These are phyloP conservation scores for Dalbergia cultrata DNA, from an alignment of 306 rosid genomes.

Conservation along the genomic window DNA sequence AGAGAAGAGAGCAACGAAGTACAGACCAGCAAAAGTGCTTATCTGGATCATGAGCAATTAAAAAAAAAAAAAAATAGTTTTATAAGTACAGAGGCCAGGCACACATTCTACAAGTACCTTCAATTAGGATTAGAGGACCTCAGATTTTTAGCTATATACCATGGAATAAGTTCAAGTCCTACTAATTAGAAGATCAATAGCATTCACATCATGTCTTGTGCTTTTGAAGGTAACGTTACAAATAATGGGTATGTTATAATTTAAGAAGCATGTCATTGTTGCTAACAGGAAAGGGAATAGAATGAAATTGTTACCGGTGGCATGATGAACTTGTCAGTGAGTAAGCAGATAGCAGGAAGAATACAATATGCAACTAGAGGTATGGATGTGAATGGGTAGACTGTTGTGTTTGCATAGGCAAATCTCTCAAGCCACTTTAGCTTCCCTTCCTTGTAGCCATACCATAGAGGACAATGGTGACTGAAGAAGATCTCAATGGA, in stretches of 20 bases:
- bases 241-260: slow-evolving; percentile 13
- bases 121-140: slow-evolving; percentile 21
- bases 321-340: slow-evolving; percentile 98
- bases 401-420: slow-evolving; percentile 90
- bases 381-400: slow-evolving; percentile 94
- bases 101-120: slow-evolving; percentile 35
- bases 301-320: slow-evolving; percentile 72
- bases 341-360: slow-evolving; percentile 94
- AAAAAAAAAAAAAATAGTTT: not conserved
- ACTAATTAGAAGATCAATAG: slow-evolving; percentile 7
- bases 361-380: slow-evolving; percentile 91
- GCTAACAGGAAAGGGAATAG: not conserved
- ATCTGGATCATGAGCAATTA: slow-evolving; percentile 65
- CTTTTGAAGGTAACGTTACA: slow-evolving; percentile 32
- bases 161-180: not conserved
- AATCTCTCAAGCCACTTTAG: slow-evolving; percentile 98
- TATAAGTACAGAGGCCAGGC: slow-evolving; percentile 28
- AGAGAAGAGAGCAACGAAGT: slow-evolving; percentile 80
- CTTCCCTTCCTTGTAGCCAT: slow-evolving; percentile 90
- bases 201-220: slow-evolving; percentile 35
- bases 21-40: slow-evolving; percentile 90
- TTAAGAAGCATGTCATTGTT: slow-evolving; percentile 20
- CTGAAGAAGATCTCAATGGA: slow-evolving; percentile 98
- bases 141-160: not conserved
- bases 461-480: slow-evolving; percentile 86